These are phyloP conservation scores for Candida schatavii DNA, from an alignment of 805 yeast species.

Conservation along the genomic window DNA sequence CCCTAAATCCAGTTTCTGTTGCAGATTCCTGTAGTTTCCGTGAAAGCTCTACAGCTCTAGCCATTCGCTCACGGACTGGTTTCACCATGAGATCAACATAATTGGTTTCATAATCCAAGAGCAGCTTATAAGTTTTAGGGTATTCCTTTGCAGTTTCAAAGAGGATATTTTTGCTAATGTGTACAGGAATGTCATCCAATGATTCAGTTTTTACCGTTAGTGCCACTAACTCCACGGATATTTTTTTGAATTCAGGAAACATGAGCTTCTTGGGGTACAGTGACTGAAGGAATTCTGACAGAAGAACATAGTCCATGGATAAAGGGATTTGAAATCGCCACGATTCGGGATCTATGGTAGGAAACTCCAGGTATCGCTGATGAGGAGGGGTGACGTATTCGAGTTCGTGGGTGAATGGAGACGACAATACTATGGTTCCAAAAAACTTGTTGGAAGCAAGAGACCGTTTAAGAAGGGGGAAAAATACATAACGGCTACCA, in stretches of 20 bases:
- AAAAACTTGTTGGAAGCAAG: slow-evolving; percentile 10
- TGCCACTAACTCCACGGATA: slow-evolving; percentile 20
- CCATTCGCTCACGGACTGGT: slow-evolving; percentile 18
- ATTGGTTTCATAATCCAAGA: slow-evolving; percentile 18
- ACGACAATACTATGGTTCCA: slow-evolving; percentile 7
- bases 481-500: slow-evolving; percentile 11
- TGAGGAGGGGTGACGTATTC: slow-evolving; percentile 8
- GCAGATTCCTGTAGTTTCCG: too few relatives aligned
- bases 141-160: slow-evolving; percentile 10
- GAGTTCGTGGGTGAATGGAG: slow-evolving; percentile 3
- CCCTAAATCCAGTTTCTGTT: slow-evolving; percentile 22
- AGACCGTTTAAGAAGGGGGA: slow-evolving; percentile 12
- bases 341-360: neutral
- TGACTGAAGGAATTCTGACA: neutral
- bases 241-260: slow-evolving; percentile 16
- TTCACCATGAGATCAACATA: slow-evolving; percentile 21
- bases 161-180: slow-evolving; percentile 16
- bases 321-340: slow-evolving; percentile 8
- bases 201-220: slow-evolving; percentile 19
- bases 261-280: slow-evolving; percentile 5
- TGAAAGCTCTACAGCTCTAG: slow-evolving; percentile 16
- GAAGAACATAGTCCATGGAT: neutral
- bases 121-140: slow-evolving; percentile 14
- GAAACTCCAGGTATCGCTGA: neutral
- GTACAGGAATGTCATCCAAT: slow-evolving; percentile 15